Evolutionary conservation across 108 stramenopile species (phyloP).

Genomic region (Pseudonitzschia multiseries): DNA sequence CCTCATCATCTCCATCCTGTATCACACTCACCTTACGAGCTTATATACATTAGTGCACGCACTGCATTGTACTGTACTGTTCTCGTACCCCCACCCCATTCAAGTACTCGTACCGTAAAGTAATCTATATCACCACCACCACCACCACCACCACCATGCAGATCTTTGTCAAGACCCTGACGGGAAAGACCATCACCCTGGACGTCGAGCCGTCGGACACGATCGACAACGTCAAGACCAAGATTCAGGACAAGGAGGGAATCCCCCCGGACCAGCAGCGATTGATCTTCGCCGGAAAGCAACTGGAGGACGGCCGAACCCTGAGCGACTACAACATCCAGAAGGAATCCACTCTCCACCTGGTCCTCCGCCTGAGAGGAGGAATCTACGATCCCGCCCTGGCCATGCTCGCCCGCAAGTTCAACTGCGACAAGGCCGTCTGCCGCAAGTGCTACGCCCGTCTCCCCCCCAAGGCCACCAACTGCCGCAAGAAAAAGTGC

Average conservation of each 20-base stretch:
- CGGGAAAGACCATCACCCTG: slow-evolving; percentile 99
- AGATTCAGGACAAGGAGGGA: slow-evolving; percentile 99
- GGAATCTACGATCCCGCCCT: slow-evolving; percentile 98
- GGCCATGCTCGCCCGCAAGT: slow-evolving; percentile 97
- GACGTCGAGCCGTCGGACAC: slow-evolving; percentile 98
- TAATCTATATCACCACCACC: background rate
- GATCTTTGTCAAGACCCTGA: slow-evolving; percentile 98
- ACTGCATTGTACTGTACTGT: too few species aligned
- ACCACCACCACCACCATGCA: slow-evolving; percentile 62
- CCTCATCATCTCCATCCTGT: too few species aligned
- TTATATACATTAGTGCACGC: too few species aligned
- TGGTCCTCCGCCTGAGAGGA: slow-evolving; percentile 92
- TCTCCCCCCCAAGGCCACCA: slow-evolving; percentile 98
- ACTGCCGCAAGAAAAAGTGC: slow-evolving; percentile 99
- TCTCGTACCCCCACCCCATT: too few species aligned
- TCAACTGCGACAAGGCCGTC: slow-evolving; percentile 98
- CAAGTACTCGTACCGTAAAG: background rate
- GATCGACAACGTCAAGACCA: slow-evolving; percentile 98
- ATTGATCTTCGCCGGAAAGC: slow-evolving; percentile 98
- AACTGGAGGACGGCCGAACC: slow-evolving; percentile 99
- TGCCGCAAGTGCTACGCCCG: slow-evolving; percentile 99
- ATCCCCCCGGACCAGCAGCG: slow-evolving; percentile 99
- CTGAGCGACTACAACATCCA: slow-evolving; percentile 99
- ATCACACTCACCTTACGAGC: too few species aligned
- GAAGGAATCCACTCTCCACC: slow-evolving; percentile 94